Evolutionary conservation across 1,284 basidiomycete genomes (phyloP), one percentile per base, ranked within the genome.

Genomic region (Trametes pubescens): DNA sequence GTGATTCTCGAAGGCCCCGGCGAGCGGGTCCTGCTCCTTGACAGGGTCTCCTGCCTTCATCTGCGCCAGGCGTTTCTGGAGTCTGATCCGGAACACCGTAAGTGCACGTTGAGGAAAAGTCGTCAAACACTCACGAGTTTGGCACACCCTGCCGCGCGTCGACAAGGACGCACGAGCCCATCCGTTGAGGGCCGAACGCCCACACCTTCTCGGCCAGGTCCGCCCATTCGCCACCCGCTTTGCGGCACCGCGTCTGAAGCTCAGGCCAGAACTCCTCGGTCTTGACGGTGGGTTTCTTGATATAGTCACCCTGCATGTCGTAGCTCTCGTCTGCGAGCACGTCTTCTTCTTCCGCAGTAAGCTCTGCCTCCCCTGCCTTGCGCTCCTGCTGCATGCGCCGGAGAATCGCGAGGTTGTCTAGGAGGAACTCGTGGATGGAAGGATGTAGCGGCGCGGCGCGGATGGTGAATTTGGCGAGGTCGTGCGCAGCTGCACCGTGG

Each of bases 181-280:
- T 87, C 57, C 88, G 81, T 67, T 93, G 91, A 0, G 98, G 97
- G 0, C 98, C 98, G 77, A 98, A 97, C 16, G 93, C 88, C 92
- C 95, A 97, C 1, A 98, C 86, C 59, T 81, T 84, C 53, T 95
- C 91, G 0, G 82, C 84, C 9, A 96, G 75, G 53, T 86, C 86
- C 2, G 76, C 77, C 96, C 96, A 99, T 67, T 98, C 95, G 3
- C 87, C 84, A 2, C 95, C 96, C 4, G 82, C 87, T 61, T 86
- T 82, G 48, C 82, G 78, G 69, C 93, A 92, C 32, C 89, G 82
- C 10, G 82, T 81, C n/a, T 84, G 80, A 8, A 99, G 79, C 47
- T 83, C 81, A 4, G 78, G 75, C 95, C 96, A 99, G 75, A 98
- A 98, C 57, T 93, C 85, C 57, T 92, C 91, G 0, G 88, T 83